Conservation (phyloP, 805 yeast genomes). For the Ascoidea rubescens region DNA sequence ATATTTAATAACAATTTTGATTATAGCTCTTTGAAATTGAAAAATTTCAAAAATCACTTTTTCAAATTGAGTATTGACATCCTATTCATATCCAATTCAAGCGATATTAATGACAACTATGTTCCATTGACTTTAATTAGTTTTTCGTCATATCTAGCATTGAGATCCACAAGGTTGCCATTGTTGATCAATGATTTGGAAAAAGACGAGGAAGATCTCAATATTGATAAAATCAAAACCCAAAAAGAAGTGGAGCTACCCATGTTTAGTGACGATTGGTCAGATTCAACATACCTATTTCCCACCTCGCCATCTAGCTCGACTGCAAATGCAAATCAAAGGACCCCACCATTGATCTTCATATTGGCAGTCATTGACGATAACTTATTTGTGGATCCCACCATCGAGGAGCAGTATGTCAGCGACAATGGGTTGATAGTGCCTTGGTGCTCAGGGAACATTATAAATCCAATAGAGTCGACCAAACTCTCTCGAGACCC, state of each 20-base stretch:
- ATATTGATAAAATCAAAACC: too few relatives aligned
- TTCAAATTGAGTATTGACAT: constrained; percentile 72
- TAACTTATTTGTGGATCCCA: constrained; percentile 66
- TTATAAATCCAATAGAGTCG: constrained; percentile 61
- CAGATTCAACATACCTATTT: constrained; percentile 33
- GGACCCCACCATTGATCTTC: constrained; percentile 61
- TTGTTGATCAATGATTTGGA: constrained; percentile 42
- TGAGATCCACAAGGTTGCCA: constrained; percentile 68
- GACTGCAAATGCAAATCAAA: constrained; percentile 9
- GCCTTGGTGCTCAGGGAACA: constrained; percentile 54
- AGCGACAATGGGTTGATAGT: constrained; percentile 71
- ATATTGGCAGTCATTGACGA: constrained; percentile 64
- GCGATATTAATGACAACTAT: neutral
- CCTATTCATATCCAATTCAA: constrained; percentile 41
- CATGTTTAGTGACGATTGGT: constrained; percentile 79
- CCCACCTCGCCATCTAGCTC: constrained; percentile 7
- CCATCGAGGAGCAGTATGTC: constrained; percentile 78
- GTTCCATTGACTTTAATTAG: constrained; percentile 76
- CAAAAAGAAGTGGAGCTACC: constrained; percentile 75
- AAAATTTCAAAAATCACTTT: constrained; percentile 45
- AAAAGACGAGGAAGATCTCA: constrained; percentile 17
- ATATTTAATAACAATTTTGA: constrained; percentile 41
- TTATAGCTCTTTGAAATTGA: constrained; percentile 37
- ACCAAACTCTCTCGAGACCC: constrained; percentile 37
- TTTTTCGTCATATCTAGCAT: constrained; percentile 67